These are phyloP conservation scores for Coemansia sp. DNA, from an alignment of 192 early-diverging fungal species.

Conservation along the genomic window DNA sequence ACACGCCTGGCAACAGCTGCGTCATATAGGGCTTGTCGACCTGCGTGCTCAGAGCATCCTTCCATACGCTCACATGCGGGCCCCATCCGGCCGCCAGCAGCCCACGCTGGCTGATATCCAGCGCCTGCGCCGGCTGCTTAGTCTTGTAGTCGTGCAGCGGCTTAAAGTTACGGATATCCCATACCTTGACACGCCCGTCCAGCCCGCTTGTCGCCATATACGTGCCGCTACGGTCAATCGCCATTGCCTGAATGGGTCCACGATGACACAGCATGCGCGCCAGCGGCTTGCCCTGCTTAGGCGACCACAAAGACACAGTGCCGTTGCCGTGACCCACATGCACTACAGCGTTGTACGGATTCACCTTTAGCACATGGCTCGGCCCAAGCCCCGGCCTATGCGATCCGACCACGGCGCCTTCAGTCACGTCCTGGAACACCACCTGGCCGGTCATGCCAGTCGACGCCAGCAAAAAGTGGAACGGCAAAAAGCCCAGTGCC, in stretches of 20 bases:
- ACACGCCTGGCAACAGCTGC: constrained; percentile 60
- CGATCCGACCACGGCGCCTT: constrained; percentile 79
- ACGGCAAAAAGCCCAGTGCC: constrained; percentile 85
- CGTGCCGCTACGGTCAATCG: constrained; percentile 70
- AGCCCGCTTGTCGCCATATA: constrained; percentile 93
- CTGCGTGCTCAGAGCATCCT: constrained; percentile 74
- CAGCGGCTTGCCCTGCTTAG: constrained; percentile 75
- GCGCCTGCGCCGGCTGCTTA: constrained; percentile 67
- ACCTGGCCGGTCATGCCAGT: constrained; percentile 78
- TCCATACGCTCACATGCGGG: constrained; percentile 82
- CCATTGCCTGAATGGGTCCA: constrained; percentile 80
- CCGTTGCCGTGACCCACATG: constrained; percentile 89
- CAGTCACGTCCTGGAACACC: constrained; percentile 94
- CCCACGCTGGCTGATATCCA: constrained; percentile 83
- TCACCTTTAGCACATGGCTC: constrained; percentile 82
- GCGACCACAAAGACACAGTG: constrained; percentile 90
- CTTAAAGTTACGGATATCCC: constrained; percentile 89
- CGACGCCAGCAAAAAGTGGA: constrained; percentile 86
- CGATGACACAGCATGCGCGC: constrained; percentile 94
- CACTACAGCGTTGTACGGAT: constrained; percentile 87
- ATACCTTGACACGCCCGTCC: constrained; percentile 89
- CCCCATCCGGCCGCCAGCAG: constrained; percentile 81
- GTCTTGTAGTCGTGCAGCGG: constrained; percentile 78
- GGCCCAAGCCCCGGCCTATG: constrained; percentile 72
- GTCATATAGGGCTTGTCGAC: constrained; percentile 86